Percentiles rank a stretch among this genome's conserved stretches.
phyloP scores from a whole-genome alignment of 306 rosid species.

The Quercus cerris region DNA sequence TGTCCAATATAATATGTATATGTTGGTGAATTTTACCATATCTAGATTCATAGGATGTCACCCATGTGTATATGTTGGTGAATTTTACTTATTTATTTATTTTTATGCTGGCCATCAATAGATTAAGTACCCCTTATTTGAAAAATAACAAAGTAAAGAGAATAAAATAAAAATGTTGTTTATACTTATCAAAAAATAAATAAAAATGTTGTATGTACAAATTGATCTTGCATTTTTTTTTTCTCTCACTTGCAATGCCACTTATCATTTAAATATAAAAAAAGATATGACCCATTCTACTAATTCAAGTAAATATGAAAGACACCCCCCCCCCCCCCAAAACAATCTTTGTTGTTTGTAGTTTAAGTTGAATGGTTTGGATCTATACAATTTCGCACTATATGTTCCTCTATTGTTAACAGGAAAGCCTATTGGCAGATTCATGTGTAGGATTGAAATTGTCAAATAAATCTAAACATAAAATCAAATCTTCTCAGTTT shows the following conservation, averaged over 20 bases:
- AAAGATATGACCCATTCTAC: not conserved
- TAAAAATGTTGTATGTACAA: too few species aligned
- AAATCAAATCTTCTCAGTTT: not conserved
- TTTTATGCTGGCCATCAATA: not conserved
- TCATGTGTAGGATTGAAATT: not conserved
- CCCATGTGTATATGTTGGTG: too few species aligned
- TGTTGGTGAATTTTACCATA: not conserved
- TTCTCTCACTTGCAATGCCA: not conserved
- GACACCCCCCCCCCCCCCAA: not conserved
- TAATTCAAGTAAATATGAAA: not conserved
- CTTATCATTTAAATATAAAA: not conserved
- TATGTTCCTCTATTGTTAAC: not conserved
- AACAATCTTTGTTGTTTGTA: not conserved
- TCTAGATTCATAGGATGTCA: not conserved
- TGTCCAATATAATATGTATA: not conserved
- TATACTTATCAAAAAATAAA: too few species aligned
- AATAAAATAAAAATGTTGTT: too few species aligned
- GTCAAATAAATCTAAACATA: not conserved
- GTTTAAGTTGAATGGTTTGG: not conserved
- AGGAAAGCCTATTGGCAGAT: not conserved
- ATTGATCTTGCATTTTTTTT: too few species aligned
- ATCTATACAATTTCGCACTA: not conserved
- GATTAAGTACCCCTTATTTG: too few species aligned
- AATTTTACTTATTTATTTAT: too few species aligned
- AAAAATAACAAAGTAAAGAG: too few species aligned